A percentile compares a stretch with the other conserved stretches of the same genome.
These are phyloP conservation scores for Chaetomiaceae sp. DNA, from an alignment of 2,329 filamentous ascomycete genomes.

Conservation along the genomic window DNA sequence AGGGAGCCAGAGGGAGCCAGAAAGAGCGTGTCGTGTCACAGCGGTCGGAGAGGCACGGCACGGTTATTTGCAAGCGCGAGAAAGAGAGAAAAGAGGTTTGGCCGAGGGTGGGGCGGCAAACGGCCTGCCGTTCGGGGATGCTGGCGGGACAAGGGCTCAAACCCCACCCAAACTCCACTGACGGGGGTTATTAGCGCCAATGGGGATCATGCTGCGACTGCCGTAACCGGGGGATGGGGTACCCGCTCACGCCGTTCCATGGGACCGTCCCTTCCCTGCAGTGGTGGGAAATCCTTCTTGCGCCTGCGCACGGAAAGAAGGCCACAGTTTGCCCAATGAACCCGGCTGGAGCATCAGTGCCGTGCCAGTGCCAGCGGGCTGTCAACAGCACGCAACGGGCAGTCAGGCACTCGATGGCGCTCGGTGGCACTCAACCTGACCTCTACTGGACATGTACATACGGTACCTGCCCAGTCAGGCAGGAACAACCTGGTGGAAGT, in stretches of 20 bases:
- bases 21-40: conserved; percentile 6
- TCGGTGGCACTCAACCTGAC: no score
- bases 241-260: conserved; percentile 3
- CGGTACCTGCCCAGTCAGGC: conserved; percentile 16
- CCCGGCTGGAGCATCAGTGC: background rate
- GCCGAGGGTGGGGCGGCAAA: background rate
- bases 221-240: conserved; percentile 16
- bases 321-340: background rate
- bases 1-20: background rate
- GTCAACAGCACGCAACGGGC: background rate
- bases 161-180: conserved; percentile 2
- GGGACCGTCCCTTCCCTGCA: conserved; percentile 5
- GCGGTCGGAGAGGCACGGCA: conserved; percentile 24
- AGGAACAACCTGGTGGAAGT: conserved; percentile 12
- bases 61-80: conserved; percentile 24
- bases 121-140: background rate
- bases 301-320: background rate
- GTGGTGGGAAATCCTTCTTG: background rate
- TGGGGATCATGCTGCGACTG: conserved; percentile 13
- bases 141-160: no score
- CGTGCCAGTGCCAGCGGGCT: background rate
- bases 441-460: no score
- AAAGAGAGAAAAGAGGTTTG: background rate
- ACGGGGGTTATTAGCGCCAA: conserved; percentile 1
- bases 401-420: no score